These are phyloP conservation scores for Eutypa lata DNA, from an alignment of 2,329 filamentous ascomycete species.

Conservation along the genomic window DNA sequence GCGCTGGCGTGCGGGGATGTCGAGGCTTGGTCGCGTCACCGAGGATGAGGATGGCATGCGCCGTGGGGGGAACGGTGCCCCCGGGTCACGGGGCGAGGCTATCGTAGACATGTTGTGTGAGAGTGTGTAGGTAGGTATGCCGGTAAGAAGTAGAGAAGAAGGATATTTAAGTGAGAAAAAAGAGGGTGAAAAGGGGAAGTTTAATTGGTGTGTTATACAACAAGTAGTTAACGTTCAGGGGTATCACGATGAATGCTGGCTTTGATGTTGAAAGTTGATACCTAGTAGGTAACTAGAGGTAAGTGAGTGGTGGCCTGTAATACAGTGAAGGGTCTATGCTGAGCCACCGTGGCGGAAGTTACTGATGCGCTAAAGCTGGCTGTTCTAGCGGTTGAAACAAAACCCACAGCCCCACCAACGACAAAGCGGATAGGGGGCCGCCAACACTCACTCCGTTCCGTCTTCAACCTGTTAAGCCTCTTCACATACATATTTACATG, in stretches of 20 bases:
- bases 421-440: no score
- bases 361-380: not conserved
- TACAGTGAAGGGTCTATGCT: constrained; percentile 2
- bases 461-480: no score
- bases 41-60: constrained; percentile 63
- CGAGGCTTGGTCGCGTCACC: constrained; percentile 72
- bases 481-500: no score
- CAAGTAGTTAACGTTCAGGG: no score
- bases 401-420: no score
- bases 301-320: not conserved
- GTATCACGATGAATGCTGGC: no score
- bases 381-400: not conserved
- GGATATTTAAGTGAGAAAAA: no score
- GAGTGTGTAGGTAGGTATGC: not conserved
- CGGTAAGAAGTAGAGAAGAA: not conserved
- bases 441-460: no score
- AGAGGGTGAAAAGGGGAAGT: no score
- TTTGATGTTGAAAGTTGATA: no score
- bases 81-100: constrained; percentile 57
- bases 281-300: not conserved
- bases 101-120: constrained; percentile 57
- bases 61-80: constrained; percentile 53
- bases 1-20: constrained; percentile 45
- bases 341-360: constrained; percentile 25
- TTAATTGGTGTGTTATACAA: no score